Evolutionary conservation across 2,329 filamentous ascomycete genomes (phyloP).

Genomic region (Eurotiales sp.): DNA sequence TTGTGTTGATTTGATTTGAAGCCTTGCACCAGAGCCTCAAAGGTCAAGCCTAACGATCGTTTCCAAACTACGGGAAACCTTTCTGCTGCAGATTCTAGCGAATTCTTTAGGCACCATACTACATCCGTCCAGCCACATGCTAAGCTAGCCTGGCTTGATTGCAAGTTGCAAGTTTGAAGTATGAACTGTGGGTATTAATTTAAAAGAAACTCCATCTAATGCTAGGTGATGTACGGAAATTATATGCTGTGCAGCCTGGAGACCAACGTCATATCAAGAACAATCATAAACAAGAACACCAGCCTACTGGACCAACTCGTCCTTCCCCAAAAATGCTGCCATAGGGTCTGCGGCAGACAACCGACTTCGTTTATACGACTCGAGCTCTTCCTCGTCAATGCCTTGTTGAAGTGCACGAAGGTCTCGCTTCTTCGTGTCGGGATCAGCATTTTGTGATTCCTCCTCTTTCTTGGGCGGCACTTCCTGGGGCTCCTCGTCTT

Average conservation of each 20-base stretch:
- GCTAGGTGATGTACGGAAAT: constrained; percentile 3
- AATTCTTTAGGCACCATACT: too few species aligned
- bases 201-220: constrained; percentile 14
- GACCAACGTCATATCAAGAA: neutral
- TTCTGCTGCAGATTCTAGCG: too few species aligned
- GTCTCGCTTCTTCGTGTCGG: constrained; percentile 64
- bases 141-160: too few species aligned
- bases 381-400: constrained; percentile 78
- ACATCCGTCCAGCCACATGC: too few species aligned
- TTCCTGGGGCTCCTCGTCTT: constrained; percentile 23
- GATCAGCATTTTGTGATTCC: constrained; percentile 30
- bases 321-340: constrained; percentile 73
- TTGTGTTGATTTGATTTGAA: too few species aligned
- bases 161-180: neutral
- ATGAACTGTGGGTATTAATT: constrained; percentile 12
- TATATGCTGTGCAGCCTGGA: neutral
- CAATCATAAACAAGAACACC: neutral
- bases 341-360: constrained; percentile 78
- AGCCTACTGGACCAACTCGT: constrained; percentile 54
- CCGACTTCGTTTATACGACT: constrained; percentile 75
- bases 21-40: too few species aligned
- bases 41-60: too few species aligned
- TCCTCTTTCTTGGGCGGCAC: constrained; percentile 17
- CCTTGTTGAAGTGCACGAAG: constrained; percentile 74
- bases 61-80: too few species aligned